A percentile compares a stretch with the other conserved stretches of the same genome.
Evolutionary conservation across 1,139 yeast genomes (phyloP).

Genomic region (Torulaspora pretoriensis): DNA sequence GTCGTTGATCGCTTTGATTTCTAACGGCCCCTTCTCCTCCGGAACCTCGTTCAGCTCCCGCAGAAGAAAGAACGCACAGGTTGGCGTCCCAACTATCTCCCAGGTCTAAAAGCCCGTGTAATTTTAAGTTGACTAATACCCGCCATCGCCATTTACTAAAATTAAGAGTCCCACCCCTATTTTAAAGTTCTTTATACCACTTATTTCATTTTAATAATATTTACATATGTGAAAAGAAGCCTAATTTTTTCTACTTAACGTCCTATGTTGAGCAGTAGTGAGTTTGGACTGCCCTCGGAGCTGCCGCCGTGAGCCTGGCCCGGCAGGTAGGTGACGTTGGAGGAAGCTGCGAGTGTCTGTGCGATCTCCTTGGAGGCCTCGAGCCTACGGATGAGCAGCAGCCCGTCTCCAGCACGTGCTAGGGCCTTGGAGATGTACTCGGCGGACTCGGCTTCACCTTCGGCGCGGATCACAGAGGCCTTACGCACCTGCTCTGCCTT

Average conservation of each 20-base stretch:
- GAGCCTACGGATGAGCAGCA: constrained; percentile 86
- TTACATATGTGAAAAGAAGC: constrained; percentile 4
- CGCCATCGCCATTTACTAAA: not conserved
- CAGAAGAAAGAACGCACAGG: constrained; percentile 54
- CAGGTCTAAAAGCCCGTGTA: constrained; percentile 51
- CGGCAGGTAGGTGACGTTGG: constrained; percentile 92
- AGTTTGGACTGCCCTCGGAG: constrained; percentile 38
- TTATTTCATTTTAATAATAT: constrained; percentile 6
- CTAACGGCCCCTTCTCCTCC: constrained; percentile 74
- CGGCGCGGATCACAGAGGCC: constrained; percentile 94
- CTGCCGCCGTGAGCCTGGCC: constrained; percentile 44
- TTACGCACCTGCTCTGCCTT: constrained; percentile 97
- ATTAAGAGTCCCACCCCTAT: not conserved
- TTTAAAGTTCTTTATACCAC: constrained; percentile 2
- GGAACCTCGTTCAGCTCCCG: constrained; percentile 22
- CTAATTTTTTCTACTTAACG: constrained; percentile 37
- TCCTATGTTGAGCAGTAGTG: constrained; percentile 54
- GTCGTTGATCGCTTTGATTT: constrained; percentile 53
- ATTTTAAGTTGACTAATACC: not conserved
- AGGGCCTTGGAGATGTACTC: constrained; percentile 92
- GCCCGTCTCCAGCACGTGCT: constrained; percentile 93
- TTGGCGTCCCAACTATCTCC: constrained; percentile 85
- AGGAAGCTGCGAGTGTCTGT: constrained; percentile 70
- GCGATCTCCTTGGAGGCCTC: constrained; percentile 98
- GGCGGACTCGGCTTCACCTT: constrained; percentile 99